Conservation (phyloP, 2,329 filamentous ascomycete genomes). For the Fusarium setosum region DNA sequence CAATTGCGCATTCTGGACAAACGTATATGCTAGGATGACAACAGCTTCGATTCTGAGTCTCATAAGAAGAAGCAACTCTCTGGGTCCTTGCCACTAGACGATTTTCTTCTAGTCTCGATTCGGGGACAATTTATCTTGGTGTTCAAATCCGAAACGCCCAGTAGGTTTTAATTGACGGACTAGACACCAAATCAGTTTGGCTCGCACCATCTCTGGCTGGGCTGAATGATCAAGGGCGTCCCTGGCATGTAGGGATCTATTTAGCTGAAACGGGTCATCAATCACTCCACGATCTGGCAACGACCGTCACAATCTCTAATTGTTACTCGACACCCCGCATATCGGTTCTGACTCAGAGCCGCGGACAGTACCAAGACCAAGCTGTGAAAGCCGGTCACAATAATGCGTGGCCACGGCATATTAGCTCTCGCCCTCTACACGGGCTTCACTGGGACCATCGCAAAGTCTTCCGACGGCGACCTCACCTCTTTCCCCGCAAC, state of each 20-base stretch:
- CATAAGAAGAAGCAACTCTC: too few species aligned
- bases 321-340: too few species aligned
- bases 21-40: too few species aligned
- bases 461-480: slow-evolving; percentile 1
- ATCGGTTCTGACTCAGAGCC: too few species aligned
- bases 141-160: slow-evolving; percentile 9
- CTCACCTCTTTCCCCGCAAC: slow-evolving; percentile 18
- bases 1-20: too few species aligned
- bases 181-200: slow-evolving; percentile 4
- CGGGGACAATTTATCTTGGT: background rate
- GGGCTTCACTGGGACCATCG: background rate
- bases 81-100: too few species aligned
- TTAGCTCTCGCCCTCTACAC: background rate
- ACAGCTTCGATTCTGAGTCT: too few species aligned
- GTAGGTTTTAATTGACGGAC: slow-evolving; percentile 10
- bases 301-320: background rate
- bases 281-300: background rate
- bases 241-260: slow-evolving; percentile 15
- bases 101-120: too few species aligned
- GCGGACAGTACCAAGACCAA: too few species aligned
- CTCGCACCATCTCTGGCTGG: slow-evolving; percentile 2
- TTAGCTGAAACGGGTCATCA: slow-evolving; percentile 16
- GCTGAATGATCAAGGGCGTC: background rate
- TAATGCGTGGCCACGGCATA: background rate
- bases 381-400: background rate